These are phyloP conservation scores for Penicillium capsulatum DNA, from an alignment of 2,329 filamentous ascomycete genomes.

Conservation along the genomic window DNA sequence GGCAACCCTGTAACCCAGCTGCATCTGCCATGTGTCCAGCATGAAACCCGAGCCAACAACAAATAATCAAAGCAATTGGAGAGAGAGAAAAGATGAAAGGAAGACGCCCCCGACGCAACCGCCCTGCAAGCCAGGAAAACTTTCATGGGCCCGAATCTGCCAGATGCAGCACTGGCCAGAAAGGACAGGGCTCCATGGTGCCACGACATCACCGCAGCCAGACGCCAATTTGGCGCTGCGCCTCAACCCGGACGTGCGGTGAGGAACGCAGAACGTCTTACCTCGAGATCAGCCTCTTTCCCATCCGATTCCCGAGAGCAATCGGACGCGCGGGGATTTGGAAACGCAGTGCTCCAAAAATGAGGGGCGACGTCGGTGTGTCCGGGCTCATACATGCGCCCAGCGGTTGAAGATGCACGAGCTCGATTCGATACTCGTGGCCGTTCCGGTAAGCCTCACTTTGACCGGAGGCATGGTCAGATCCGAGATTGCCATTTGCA, in stretches of 20 bases:
- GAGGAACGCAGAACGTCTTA: constrained; percentile 3
- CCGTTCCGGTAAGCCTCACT: constrained; percentile 21
- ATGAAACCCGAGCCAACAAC: constrained; percentile 5
- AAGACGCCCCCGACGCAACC: not conserved
- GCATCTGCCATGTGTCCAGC: constrained; percentile 16
- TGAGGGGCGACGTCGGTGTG: too few species aligned
- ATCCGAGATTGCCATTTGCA: constrained; percentile 4
- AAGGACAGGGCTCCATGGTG: constrained; percentile 26
- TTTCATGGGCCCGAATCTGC: constrained; percentile 14
- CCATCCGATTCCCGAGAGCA: not conserved
- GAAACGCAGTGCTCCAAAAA: too few species aligned
- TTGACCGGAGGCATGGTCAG: constrained; percentile 7
- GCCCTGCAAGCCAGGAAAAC: constrained; percentile 1
- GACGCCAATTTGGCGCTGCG: constrained; percentile 25
- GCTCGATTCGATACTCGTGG: constrained; percentile 10
- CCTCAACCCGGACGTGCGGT: constrained; percentile 18
- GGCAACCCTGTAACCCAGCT: constrained; percentile 3
- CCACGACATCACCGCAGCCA: constrained; percentile 33
- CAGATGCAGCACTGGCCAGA: constrained; percentile 16
- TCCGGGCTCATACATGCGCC: not conserved
- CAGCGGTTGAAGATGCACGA: not conserved
- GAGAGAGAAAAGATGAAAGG: too few species aligned
- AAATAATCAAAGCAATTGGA: too few species aligned
- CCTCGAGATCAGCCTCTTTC: not conserved
- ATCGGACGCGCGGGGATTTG: too few species aligned